Percentiles rank a stretch among this genome's conserved stretches.
phyloP scores from a whole-genome alignment of 108 stramenopile species.

The Pseudonitzschia delicatissima region DNA sequence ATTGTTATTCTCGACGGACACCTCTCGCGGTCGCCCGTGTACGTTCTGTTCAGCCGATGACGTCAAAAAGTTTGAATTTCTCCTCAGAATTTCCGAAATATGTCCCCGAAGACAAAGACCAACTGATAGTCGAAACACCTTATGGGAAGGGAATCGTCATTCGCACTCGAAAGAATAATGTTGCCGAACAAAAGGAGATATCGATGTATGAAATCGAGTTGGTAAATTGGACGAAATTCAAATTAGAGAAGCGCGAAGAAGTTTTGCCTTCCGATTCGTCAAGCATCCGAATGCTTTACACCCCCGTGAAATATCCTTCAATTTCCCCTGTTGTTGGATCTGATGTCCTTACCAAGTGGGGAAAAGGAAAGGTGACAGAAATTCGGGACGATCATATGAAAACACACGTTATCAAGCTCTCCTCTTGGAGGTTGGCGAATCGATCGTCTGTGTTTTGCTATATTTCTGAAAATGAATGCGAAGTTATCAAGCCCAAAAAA shows the following conservation, averaged over 20 bases:
- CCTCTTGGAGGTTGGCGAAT: constrained; percentile 64
- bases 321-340: constrained; percentile 50
- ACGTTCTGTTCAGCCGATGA: neutral
- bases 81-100: constrained; percentile 5
- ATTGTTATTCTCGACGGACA: too few species aligned
- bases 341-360: constrained; percentile 63
- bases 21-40: too few species aligned
- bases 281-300: too few species aligned
- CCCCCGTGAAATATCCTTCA: constrained; percentile 15
- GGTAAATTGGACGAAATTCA: constrained; percentile 43
- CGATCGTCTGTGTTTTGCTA: constrained; percentile 64
- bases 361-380: constrained; percentile 51
- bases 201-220: constrained; percentile 62
- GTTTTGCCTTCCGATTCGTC: too few species aligned
- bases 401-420: constrained; percentile 45
- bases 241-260: neutral
- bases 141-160: constrained; percentile 69
- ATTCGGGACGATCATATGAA: constrained; percentile 11
- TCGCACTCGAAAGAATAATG: constrained; percentile 30
- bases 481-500: constrained; percentile 53
- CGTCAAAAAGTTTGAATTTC: constrained; percentile 3
- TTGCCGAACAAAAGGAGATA: neutral
- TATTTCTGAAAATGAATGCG: constrained; percentile 31
- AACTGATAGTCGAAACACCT: constrained; percentile 63
- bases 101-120: constrained; percentile 57